phyloP scores from a whole-genome alignment of 2,329 filamentous ascomycete species.

The Nigrograna mackinnonii region DNA sequence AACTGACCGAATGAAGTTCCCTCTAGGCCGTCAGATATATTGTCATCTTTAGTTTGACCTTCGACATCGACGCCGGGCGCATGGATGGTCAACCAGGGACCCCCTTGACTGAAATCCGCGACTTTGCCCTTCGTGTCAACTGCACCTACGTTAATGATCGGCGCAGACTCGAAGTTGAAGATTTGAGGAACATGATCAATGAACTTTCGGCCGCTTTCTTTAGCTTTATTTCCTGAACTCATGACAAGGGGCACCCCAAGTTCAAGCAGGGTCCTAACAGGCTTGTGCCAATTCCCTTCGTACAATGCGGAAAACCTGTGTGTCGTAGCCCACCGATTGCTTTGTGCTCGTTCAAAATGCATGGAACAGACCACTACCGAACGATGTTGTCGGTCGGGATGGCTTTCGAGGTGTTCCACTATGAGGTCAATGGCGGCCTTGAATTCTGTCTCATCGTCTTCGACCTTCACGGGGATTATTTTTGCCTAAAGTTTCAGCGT shows the following conservation, averaged over 20 bases:
- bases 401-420: not conserved
- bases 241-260: not conserved
- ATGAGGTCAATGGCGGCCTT: not conserved
- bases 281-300: not conserved
- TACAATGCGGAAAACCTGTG: not conserved
- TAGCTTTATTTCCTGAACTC: not conserved
- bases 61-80: slow-evolving; percentile 1
- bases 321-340: not conserved
- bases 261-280: not conserved
- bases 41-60: slow-evolving; percentile 1
- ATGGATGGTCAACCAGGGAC: slow-evolving; percentile 3
- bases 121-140: not conserved
- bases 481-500: too few species aligned
- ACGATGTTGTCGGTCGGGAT: not conserved
- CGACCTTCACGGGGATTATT: not conserved
- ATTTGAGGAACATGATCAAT: slow-evolving; percentile 2
- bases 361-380: not conserved
- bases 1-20: slow-evolving; percentile 3
- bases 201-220: not conserved
- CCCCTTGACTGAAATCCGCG: not conserved
- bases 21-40: not conserved
- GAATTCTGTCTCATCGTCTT: not conserved
- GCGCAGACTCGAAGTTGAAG: not conserved
- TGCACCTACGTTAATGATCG: slow-evolving; percentile 6
- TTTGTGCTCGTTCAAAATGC: not conserved